Base-by-base conservation (phyloP, 352 stramenopile genomes). In the Pythium brassicae region DNA sequence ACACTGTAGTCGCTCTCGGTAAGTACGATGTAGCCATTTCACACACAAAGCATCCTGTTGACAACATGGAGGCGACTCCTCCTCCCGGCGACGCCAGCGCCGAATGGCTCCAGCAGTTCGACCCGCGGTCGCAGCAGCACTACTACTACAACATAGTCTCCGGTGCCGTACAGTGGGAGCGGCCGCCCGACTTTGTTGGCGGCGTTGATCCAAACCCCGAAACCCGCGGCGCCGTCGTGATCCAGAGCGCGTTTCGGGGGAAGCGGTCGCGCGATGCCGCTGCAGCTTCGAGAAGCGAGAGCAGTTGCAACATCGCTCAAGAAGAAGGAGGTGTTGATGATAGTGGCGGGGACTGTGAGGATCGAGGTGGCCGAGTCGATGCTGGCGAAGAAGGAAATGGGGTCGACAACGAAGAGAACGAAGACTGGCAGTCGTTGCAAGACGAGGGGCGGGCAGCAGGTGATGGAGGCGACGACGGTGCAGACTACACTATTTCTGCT, bases 81-180 rank as follows among this genome's bases (percentile, higher is more conserved):
- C 4, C 39, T 20, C 37, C 5, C 7, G 2, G 15, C 15, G 8
- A 1, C 19, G 0, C 19, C 14, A 43, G 23, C 12, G 10, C 53
- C 1, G 61, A 78, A 26, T 89, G 76, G 78, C 60, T 78, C 17
- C 57, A 74, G 54, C 74, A 84, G 34, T 81, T 76, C 45, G 76
- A 87, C 23, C 74, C 69, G 14, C 32, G 52, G 4, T 68, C 62
- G 0, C 44, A 45, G 22, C 61, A 61, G 2, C 56, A 60, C 17
- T 89, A 87, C 52, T 89, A 77, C 58, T 83, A 86, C 65, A 74
- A 85, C 52, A 59, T 59, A 10, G 47, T 58, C 22, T 80, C 69
- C 10, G 60, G 61, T 2, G 62, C 62, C 34, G 63, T 63, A 3
- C 73, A 80, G 47, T 86, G 75, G 71, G 71, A 83, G 27, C 64